Conservation (phyloP, 345 rosid genomes). For the Eucalyptus decipiens region DNA sequence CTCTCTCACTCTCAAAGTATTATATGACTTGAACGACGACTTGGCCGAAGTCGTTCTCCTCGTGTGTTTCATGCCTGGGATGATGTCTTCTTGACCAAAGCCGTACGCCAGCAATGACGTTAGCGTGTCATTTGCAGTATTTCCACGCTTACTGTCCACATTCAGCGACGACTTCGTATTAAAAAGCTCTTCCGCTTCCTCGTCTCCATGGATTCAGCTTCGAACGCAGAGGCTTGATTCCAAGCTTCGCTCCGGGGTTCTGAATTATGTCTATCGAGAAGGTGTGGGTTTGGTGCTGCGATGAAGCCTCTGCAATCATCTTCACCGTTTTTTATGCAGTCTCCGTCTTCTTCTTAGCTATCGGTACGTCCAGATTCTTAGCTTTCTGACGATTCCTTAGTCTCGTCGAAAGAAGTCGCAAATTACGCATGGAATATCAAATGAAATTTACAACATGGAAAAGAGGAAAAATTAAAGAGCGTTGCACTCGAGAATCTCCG, state of each 20-base stretch:
- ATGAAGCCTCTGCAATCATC: background rate
- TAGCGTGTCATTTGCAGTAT: background rate
- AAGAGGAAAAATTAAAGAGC: background rate
- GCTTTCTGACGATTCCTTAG: background rate
- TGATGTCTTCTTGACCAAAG: background rate
- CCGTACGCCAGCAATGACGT: background rate
- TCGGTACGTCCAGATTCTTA: constrained; percentile 3
- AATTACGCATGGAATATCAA: background rate
- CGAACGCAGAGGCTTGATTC: background rate
- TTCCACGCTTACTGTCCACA: background rate
- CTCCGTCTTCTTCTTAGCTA: constrained; percentile 5
- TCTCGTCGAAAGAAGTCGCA: background rate
- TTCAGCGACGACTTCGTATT: background rate
- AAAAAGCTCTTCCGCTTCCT: background rate
- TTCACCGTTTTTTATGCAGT: constrained; percentile 2
- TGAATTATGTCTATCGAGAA: background rate
- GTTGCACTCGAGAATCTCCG: background rate
- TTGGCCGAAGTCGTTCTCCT: background rate
- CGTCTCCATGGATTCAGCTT: background rate
- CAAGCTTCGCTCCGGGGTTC: background rate
- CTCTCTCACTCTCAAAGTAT: background rate
- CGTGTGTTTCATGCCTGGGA: background rate
- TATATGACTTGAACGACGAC: background rate
- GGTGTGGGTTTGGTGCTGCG: background rate
- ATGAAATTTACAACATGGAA: background rate